Evolutionary conservation across 1,284 basidiomycete genomes (phyloP).

Genomic region (Leccinum subfulvum): DNA sequence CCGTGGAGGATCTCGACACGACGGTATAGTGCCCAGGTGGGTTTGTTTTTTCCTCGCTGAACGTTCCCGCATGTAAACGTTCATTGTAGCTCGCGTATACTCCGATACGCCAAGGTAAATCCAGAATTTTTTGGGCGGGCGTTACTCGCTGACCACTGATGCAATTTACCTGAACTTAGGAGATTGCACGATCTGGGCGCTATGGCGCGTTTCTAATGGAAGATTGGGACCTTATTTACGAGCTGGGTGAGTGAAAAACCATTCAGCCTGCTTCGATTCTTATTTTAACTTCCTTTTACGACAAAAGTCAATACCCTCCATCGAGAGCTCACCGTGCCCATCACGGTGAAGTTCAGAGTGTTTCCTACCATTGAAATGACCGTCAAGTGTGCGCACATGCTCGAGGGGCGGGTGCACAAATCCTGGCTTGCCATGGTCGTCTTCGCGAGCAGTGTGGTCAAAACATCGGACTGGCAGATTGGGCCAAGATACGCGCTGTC

Average conservation of each 20-base stretch:
- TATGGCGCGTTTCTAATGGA: conserved; percentile 95
- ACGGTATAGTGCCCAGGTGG: conserved; percentile 77
- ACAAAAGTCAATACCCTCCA: conserved; percentile 79
- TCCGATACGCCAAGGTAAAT: conserved; percentile 86
- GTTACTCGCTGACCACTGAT: conserved; percentile 9
- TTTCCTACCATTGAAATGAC: conserved; percentile 87
- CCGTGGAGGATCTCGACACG: conserved; percentile 91
- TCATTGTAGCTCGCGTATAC: conserved; percentile 78
- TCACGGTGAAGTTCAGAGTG: conserved; percentile 95
- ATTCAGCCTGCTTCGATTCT: neutral
- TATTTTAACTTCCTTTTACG: neutral
- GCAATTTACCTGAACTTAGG: conserved; percentile 96
- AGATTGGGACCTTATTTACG: conserved; percentile 86
- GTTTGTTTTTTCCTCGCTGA: conserved; percentile 16
- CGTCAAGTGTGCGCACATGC: conserved; percentile 90
- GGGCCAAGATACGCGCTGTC: conserved; percentile 81
- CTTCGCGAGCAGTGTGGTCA: conserved; percentile 91
- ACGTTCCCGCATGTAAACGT: neutral
- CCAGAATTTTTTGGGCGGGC: neutral
- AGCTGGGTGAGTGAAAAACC: conserved; percentile 66
- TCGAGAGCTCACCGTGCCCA: conserved; percentile 80
- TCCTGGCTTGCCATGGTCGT: conserved; percentile 91
- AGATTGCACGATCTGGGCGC: conserved; percentile 84
- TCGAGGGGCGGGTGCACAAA: conserved; percentile 95
- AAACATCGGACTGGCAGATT: conserved; percentile 78